Evolutionary conservation across 176 grass and related monocot species (phyloP).

Genomic region (Phoenix roebelenii): DNA sequence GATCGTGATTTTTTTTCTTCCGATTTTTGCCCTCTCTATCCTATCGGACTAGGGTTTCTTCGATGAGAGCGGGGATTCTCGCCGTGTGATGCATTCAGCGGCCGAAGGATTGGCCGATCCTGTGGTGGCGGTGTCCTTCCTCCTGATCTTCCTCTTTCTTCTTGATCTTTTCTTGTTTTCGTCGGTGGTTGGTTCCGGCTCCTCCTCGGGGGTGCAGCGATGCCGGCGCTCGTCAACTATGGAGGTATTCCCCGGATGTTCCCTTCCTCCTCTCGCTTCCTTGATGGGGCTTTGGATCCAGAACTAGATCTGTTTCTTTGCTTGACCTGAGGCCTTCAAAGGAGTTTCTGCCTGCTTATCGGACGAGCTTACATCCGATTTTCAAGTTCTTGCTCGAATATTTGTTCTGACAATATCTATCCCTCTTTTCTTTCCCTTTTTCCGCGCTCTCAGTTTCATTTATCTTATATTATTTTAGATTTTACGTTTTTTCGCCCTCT

Average conservation of each 20-base stretch:
- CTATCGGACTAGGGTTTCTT: conserved; percentile 43
- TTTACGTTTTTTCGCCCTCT: no score
- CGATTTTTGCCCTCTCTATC: conserved; percentile 29
- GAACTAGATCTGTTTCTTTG: conserved; percentile 7
- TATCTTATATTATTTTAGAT: no score
- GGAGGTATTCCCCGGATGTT: background rate
- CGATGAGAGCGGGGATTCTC: background rate
- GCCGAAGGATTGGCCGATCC: conserved; percentile 25
- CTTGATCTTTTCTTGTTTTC: conserved; percentile 8
- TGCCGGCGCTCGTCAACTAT: conserved; percentile 15
- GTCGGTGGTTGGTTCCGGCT: background rate
- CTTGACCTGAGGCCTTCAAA: no score
- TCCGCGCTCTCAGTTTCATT: no score
- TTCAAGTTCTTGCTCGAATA: no score
- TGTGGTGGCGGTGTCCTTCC: background rate
- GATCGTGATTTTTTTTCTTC: background rate
- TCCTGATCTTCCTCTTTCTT: conserved; percentile 11
- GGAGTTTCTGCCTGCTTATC: no score
- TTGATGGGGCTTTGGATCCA: background rate
- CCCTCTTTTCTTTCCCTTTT: no score
- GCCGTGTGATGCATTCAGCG: conserved; percentile 48
- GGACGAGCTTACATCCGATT: no score
- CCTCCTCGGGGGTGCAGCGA: conserved; percentile 1
- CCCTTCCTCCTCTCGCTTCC: conserved; percentile 1
- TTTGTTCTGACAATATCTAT: no score